These are phyloP conservation scores for Hypoxylon sp. DNA, from an alignment of 2,329 filamentous ascomycete species.

Conservation along the genomic window DNA sequence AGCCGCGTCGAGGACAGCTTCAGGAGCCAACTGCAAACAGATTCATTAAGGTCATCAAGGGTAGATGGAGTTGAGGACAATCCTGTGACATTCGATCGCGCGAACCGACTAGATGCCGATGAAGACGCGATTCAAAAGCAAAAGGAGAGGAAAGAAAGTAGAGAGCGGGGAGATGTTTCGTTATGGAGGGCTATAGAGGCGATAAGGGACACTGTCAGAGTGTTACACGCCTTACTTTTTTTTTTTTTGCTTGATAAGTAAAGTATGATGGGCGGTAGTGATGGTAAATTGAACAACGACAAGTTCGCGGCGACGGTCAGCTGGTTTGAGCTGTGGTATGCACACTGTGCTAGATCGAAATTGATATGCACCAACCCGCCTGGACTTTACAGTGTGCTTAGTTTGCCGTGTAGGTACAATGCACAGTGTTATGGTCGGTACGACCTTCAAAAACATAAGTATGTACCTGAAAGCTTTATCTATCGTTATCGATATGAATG, in stretches of 20 bases:
- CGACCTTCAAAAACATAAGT: slow-evolving; percentile 7
- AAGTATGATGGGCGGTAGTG: neutral
- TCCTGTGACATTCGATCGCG: slow-evolving; percentile 48
- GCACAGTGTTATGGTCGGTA: neutral
- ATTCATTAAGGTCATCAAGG: slow-evolving; percentile 41
- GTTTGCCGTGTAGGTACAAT: too few species aligned
- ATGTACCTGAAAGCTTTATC: slow-evolving; percentile 46
- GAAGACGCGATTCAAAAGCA: slow-evolving; percentile 3
- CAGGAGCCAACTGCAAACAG: slow-evolving; percentile 49
- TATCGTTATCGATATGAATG: slow-evolving; percentile 37
- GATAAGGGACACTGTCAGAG: slow-evolving; percentile 3
- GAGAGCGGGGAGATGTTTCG: neutral
- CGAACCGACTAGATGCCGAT: slow-evolving; percentile 22
- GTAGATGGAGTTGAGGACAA: slow-evolving; percentile 20
- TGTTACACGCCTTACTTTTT: neutral
- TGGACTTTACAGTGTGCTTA: too few species aligned
- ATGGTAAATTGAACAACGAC: neutral
- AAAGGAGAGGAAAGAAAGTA: neutral
- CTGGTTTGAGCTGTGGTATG: neutral
- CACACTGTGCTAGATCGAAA: slow-evolving; percentile 1
- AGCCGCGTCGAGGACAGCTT: slow-evolving; percentile 54
- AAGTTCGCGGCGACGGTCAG: neutral
- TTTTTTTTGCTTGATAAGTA: neutral
- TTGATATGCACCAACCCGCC: too few species aligned
- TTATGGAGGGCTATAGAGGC: neutral